Base-by-base conservation (phyloP, 306 rosid genomes). In the Castanospermum australe region DNA sequence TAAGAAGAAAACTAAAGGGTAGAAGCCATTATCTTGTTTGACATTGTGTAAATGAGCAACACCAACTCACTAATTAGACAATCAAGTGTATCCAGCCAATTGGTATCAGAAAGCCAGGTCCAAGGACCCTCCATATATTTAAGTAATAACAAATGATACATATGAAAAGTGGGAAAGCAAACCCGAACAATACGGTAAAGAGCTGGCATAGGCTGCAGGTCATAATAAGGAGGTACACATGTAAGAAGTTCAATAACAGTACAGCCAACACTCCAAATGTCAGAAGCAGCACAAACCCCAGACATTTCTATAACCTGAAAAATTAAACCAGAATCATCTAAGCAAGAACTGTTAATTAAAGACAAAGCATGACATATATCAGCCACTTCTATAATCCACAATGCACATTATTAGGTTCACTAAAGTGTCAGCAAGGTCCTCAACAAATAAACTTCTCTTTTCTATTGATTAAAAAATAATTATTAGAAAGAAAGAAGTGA, bases 191-290 rank as follows among this genome's bases (percentile, higher is more conserved):
- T 95, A 20, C 99, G 99, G 80, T 91, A 95, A 75, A 95, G 91
- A 71, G 99, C 99, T 0, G 99, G 99, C 99, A 95, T 95, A 51
- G 99, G 99, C 87, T 95, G 99, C 50, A 95, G 87, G 78, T 95
- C 99, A 82, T 93, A 95, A 84, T 95, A 95, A 50, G 99, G 99
- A 83, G 99, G 99, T 25, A 95, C 86, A 54, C 99, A 93, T 25
- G 99, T 93, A 84, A 95, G 99, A 76, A 95, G 97, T 83, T 95
- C 99, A 76, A 95, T 95, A 73, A 95, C 99, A 2, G 99, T 95
- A 84, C 99, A 95, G 66, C 99, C 99, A 75, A 95, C 99, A 82
- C 99, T 95, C 99, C 99, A 95, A 84, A 95, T 93, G 86, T 95
- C 99, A 38, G 99, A 95, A 90, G 99, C 99, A 75, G 99, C 99